These are phyloP conservation scores for Verruconis gallopava DNA, from an alignment of 2,329 filamentous ascomycete genomes.

Conservation along the genomic window DNA sequence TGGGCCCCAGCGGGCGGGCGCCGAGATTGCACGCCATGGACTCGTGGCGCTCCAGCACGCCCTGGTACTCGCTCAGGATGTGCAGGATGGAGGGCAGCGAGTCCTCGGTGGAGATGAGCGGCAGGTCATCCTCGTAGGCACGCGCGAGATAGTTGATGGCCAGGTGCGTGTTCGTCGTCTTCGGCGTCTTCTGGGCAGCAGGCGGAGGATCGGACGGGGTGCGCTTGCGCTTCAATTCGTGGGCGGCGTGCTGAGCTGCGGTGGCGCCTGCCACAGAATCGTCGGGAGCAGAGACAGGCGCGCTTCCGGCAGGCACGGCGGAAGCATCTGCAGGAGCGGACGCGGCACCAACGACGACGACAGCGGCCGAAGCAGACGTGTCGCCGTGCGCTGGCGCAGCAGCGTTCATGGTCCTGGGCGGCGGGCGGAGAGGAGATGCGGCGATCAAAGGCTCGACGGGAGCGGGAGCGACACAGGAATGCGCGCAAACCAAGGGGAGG, in stretches of 20 bases:
- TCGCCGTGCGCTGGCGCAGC: slow-evolving; percentile 3
- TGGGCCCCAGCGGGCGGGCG: slow-evolving; percentile 68
- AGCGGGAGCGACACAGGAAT: background rate
- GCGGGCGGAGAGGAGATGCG: background rate
- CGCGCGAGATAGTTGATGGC: slow-evolving; percentile 57
- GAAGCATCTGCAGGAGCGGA: slow-evolving; percentile 6
- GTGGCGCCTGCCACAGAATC: slow-evolving; percentile 10
- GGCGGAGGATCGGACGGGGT: slow-evolving; percentile 23
- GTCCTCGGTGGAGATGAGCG: slow-evolving; percentile 51
- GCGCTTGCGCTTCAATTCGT: slow-evolving; percentile 34
- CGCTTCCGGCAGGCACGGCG: no score
- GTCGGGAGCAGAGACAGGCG: no score
- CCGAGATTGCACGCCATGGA: slow-evolving; percentile 77
- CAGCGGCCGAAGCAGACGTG: background rate
- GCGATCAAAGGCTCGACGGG: background rate
- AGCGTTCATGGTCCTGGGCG: slow-evolving; percentile 6
- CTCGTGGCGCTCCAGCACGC: slow-evolving; percentile 71
- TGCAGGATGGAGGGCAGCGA: slow-evolving; percentile 60
- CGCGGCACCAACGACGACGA: background rate
- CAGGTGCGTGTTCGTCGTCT: slow-evolving; percentile 30
- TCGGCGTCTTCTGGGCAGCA: slow-evolving; percentile 4
- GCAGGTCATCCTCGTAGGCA: slow-evolving; percentile 48
- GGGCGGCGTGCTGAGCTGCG: slow-evolving; percentile 8
- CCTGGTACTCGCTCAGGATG: slow-evolving; percentile 70
- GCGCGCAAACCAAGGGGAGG: no score